Evolutionary conservation across 805 yeast species (phyloP).

Genomic region (Myxozyma neglecta): DNA sequence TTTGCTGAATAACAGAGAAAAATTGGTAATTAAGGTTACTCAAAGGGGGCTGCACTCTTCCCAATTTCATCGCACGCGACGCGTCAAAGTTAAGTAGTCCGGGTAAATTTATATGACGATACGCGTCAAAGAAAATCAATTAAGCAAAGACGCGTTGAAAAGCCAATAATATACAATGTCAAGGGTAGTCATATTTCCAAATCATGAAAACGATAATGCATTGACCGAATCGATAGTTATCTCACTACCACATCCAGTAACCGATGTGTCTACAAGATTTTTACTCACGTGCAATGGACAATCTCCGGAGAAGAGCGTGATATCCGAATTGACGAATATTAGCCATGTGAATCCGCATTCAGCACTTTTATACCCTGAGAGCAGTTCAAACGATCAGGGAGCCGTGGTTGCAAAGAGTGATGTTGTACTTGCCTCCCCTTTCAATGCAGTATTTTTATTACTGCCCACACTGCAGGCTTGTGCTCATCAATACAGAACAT

Average conservation of each 20-base stretch:
- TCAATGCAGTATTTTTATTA: slow-evolving; percentile 18
- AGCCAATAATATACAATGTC: slow-evolving; percentile 3
- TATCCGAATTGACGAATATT: slow-evolving; percentile 10
- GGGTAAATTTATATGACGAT: too few species aligned
- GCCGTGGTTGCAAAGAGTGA: slow-evolving; percentile 4
- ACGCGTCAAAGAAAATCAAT: too few species aligned
- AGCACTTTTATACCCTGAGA: not conserved
- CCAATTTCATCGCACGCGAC: too few species aligned
- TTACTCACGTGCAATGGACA: not conserved
- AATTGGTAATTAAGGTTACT: too few species aligned
- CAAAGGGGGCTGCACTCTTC: too few species aligned
- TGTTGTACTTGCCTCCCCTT: slow-evolving; percentile 21
- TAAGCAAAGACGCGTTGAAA: not conserved
- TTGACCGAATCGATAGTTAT: not conserved
- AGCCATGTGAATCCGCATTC: slow-evolving; percentile 13
- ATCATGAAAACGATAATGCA: not conserved
- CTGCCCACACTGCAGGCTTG: slow-evolving; percentile 9
- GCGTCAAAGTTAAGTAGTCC: too few species aligned
- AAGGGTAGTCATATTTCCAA: slow-evolving; percentile 3
- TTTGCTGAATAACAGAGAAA: not conserved
- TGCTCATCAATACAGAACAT: slow-evolving; percentile 17
- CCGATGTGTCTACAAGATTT: slow-evolving; percentile 15
- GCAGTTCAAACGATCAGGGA: slow-evolving; percentile 5
- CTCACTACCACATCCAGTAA: slow-evolving; percentile 28
- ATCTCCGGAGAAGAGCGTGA: not conserved